Conservation (phyloP, 2,329 filamentous ascomycete species). For the Eurotiales sp. region DNA sequence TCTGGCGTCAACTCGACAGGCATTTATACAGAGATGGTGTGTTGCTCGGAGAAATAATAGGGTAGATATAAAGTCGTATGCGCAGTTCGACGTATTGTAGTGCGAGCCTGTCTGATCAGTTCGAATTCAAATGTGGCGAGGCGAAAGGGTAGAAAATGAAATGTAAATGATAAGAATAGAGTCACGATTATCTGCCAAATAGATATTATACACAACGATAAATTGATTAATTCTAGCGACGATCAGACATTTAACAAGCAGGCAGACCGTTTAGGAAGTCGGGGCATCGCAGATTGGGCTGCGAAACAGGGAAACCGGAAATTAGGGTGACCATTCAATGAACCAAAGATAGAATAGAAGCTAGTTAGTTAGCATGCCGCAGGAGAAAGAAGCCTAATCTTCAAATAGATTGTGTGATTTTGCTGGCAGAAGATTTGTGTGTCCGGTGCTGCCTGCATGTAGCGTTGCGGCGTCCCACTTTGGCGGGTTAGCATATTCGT, state of each 20-base stretch:
- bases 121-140: slow-evolving; percentile 7
- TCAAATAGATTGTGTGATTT: no score
- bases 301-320: background rate
- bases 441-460: slow-evolving; percentile 3
- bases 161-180: slow-evolving; percentile 7
- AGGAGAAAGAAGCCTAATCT: background rate
- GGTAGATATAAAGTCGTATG: background rate
- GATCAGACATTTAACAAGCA: slow-evolving; percentile 21
- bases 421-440: slow-evolving; percentile 7
- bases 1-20: background rate
- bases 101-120: slow-evolving; percentile 10
- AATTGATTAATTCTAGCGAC: slow-evolving; percentile 16
- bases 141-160: background rate
- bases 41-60: slow-evolving; percentile 7
- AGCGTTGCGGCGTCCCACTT: slow-evolving; percentile 10
- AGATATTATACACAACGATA: slow-evolving; percentile 27
- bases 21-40: slow-evolving; percentile 11
- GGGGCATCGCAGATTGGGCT: slow-evolving; percentile 9
- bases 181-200: slow-evolving; percentile 22
- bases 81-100: background rate
- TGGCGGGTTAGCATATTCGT: slow-evolving; percentile 4
- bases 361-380: no score
- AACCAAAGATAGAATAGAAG: background rate
- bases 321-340: background rate
- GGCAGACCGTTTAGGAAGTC: slow-evolving; percentile 26